Percentiles rank a stretch among this genome's conserved stretches.
These are phyloP conservation scores for Teratosphaeria viscida DNA, from an alignment of 2,329 filamentous ascomycete species.

Conservation along the genomic window DNA sequence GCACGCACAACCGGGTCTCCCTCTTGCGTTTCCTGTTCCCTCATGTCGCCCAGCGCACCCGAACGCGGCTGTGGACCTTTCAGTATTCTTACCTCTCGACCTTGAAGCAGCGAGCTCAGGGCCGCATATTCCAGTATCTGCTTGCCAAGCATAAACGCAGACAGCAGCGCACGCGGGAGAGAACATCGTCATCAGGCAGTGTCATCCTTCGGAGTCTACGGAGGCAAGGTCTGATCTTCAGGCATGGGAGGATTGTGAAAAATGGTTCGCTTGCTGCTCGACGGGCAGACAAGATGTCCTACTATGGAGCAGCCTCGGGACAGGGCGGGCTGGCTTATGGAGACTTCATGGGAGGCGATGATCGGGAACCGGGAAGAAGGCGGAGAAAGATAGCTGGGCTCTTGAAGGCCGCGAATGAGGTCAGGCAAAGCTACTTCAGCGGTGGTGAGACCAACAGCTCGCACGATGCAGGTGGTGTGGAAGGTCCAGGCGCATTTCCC, in stretches of 20 bases:
- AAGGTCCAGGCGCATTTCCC: constrained; percentile 56
- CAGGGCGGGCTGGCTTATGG: constrained; percentile 25
- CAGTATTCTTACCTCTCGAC: constrained; percentile 64
- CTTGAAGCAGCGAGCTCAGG: constrained; percentile 61
- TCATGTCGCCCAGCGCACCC: constrained; percentile 32
- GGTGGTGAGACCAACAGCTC: constrained; percentile 21
- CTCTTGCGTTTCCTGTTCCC: constrained; percentile 55
- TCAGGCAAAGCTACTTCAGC: constrained; percentile 52
- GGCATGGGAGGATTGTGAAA: constrained; percentile 21
- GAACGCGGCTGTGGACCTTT: constrained; percentile 57
- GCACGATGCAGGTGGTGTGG: constrained; percentile 11
- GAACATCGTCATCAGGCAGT: not conserved
- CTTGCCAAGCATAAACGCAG: constrained; percentile 22
- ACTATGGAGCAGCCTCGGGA: not conserved
- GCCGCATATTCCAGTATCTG: constrained; percentile 53
- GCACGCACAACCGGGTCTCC: constrained; percentile 11
- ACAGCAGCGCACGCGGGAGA: constrained; percentile 30
- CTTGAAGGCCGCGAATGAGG: constrained; percentile 59
- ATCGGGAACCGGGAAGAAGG: constrained; percentile 55
- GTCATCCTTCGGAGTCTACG: constrained; percentile 3
- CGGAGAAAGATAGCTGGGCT: constrained; percentile 69
- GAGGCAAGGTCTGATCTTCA: constrained; percentile 10
- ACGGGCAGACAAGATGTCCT: constrained; percentile 23
- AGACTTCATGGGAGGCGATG: constrained; percentile 15
- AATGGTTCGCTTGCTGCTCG: constrained; percentile 21